Base-by-base conservation (phyloP, 2,329 filamentous ascomycete genomes). In the Elsinoe necatrix region DNA sequence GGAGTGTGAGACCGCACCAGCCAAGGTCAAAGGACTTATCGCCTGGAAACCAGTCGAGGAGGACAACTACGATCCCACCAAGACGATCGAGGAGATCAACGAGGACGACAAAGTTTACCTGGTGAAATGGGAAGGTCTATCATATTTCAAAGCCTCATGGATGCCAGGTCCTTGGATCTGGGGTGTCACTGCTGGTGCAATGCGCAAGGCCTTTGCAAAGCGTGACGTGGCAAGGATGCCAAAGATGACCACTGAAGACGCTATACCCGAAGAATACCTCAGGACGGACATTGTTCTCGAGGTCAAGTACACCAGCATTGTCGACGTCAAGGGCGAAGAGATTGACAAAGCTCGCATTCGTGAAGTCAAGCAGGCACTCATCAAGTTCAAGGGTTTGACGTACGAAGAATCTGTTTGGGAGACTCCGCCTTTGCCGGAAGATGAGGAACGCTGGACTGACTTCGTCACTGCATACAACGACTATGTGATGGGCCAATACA, bases 321-420 rank as follows among this genome's bases (percentile, higher is more conserved):
- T 81, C 39, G 75, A 81, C 4, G 72, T 81, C 9, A 78, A 79
- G 29, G 83, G 80, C 23, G 82, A 86, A 62, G 81, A 85, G 54
- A 78, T 85, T 14, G 89, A 93, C 64, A 76, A 89, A 59, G 79
- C 79, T 35, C 82, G 86, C 3, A 83, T 92, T 39, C 78, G 80
- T 31, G 80, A 89, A 62, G 82, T 98, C 20, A 78, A 82, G 51
- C 80, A 83, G 63, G 85, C 89, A 0, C 80, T 85, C 51, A 87
- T 95, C 72, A 98, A 98, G 68, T 97, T 91, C 70, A 89, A 95
- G 69, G 93, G 93, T 11, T 79, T 98, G 6, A 80, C 84, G 4
- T 97, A 98, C 66, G 89, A 95, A 61, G 90, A 96, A 58, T 81
- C 83, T 0, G 90, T 95, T 0, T 96, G 92, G 92, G 91, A 95